A percentile compares a stretch with the other conserved stretches of the same genome.
phyloP scores from a whole-genome alignment of 1,284 basidiomycete species.

The Xerocomus amazonicus region DNA sequence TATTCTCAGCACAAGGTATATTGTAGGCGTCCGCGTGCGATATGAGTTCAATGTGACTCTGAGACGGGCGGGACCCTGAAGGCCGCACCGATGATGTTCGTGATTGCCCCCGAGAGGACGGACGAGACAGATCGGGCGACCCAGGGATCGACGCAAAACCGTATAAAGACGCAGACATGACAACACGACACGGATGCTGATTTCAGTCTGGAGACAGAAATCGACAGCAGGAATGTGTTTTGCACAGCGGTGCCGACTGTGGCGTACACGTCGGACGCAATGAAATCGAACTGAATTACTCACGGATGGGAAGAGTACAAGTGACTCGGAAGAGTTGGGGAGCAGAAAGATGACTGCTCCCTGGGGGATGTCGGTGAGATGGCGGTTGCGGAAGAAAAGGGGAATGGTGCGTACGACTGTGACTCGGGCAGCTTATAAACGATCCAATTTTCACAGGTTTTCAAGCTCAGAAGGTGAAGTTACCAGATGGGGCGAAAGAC shows the following conservation, averaged over 20 bases:
- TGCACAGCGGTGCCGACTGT: constrained; percentile 20
- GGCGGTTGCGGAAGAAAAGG: constrained; percentile 22
- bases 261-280: constrained; percentile 33
- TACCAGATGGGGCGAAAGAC: constrained; percentile 18
- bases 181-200: constrained; percentile 16
- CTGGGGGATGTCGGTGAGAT: constrained; percentile 10
- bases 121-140: constrained; percentile 36
- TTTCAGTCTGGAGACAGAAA: constrained; percentile 32
- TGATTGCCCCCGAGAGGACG: constrained; percentile 21
- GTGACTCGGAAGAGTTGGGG: constrained; percentile 22
- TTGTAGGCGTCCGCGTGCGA: constrained; percentile 20
- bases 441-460: constrained; percentile 36
- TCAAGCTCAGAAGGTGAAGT: constrained; percentile 42
- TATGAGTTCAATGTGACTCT: constrained; percentile 19
- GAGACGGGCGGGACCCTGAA: constrained; percentile 20
- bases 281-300: constrained; percentile 30
- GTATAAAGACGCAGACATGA: constrained; percentile 14
- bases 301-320: constrained; percentile 23
- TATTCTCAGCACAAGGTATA: constrained; percentile 26
- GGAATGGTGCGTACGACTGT: constrained; percentile 10
- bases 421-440: constrained; percentile 42
- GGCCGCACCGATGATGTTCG: constrained; percentile 31
- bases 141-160: constrained; percentile 20
- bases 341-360: constrained; percentile 27
- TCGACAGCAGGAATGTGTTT: constrained; percentile 9